Percentiles rank a stretch among this genome's conserved stretches.
Conservation (phyloP, 305 asterid species). For the Caryopteris hybrid region DNA sequence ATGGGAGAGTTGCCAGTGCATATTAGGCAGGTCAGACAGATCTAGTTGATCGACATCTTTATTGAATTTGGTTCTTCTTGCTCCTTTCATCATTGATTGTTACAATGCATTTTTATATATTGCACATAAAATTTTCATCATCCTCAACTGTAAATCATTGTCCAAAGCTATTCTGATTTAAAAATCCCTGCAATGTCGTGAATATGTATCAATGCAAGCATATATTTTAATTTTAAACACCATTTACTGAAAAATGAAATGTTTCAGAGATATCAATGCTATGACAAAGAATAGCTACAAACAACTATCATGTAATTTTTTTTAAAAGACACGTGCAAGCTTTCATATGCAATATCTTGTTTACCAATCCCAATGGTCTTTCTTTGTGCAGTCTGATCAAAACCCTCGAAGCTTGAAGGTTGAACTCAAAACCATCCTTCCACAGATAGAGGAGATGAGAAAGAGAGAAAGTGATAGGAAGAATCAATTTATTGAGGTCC, state of each 20-base stretch:
- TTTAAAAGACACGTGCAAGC: neutral
- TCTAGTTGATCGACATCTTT: neutral
- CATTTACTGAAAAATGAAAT: neutral
- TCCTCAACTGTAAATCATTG: neutral
- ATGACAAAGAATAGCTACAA: neutral
- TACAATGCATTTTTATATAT: neutral
- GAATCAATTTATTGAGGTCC: conserved; percentile 59
- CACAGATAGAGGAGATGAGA: conserved; percentile 86
- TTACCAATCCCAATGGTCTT: neutral
- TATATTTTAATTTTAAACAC: neutral
- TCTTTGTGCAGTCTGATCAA: conserved; percentile 59
- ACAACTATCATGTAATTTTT: neutral
- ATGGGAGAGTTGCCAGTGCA: conserved; percentile 91
- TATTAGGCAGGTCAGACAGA: conserved; percentile 70
- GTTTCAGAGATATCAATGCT: neutral
- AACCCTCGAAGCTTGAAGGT: conserved; percentile 63
- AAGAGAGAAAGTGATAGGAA: conserved; percentile 70
- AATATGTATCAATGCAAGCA: neutral
- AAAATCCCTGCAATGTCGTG: neutral
- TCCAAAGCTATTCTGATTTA: neutral
- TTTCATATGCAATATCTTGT: neutral
- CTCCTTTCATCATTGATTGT: neutral
- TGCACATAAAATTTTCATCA: neutral
- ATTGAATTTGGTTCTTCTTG: neutral
- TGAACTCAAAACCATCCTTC: conserved; percentile 65